These are phyloP conservation scores for Apophysomyces sp. DNA, from an alignment of 371 early-diverging fungal species.

Conservation along the genomic window DNA sequence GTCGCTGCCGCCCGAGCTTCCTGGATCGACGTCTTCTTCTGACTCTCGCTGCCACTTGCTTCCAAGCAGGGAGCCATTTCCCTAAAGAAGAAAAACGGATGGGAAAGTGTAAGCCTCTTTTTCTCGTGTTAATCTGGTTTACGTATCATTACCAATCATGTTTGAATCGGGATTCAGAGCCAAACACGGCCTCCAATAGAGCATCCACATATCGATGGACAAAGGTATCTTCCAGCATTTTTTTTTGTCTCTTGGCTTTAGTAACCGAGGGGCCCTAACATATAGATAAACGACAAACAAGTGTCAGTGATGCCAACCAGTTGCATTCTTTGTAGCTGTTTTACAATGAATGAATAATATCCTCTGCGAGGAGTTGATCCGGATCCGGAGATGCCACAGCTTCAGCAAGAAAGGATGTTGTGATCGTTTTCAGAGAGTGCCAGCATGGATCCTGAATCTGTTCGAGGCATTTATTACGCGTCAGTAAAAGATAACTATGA, in stretches of 20 bases:
- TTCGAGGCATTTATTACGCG: too few relatives aligned
- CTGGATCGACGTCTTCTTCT: not conserved
- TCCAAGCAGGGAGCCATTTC: not conserved
- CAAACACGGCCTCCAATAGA: not conserved
- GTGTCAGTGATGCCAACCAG: not conserved
- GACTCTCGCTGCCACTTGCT: not conserved
- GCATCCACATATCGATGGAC: not conserved
- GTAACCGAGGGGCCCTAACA: not conserved
- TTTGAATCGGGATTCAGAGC: not conserved
- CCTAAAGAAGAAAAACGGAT: not conserved
- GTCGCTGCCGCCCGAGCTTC: not conserved
- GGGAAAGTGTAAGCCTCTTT: not conserved
- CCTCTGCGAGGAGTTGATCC: not conserved
- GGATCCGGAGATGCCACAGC: not conserved
- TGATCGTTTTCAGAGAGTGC: too few relatives aligned
- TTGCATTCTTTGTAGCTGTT: not conserved
- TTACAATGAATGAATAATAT: not conserved
- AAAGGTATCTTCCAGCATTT: conserved; percentile 3
- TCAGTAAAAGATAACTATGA: too few relatives aligned
- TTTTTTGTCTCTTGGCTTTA: not conserved
- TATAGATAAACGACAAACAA: not conserved
- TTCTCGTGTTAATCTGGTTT: not conserved
- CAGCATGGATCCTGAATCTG: too few relatives aligned
- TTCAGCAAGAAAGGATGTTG: too few relatives aligned
- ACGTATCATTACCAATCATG: not conserved